Conservation (phyloP, 2,329 filamentous ascomycete species). For the Trichocomaceae sp. region DNA sequence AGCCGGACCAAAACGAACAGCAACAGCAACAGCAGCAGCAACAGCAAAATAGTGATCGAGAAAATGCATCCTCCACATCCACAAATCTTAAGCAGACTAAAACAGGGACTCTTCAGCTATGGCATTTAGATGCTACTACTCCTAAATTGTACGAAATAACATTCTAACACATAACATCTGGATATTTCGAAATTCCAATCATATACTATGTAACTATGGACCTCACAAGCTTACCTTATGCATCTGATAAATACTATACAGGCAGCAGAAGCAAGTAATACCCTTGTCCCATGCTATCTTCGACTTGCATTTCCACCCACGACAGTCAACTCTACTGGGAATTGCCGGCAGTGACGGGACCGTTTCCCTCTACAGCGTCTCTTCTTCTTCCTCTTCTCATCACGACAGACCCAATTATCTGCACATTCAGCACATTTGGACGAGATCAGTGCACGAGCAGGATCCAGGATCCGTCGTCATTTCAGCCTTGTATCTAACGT, state of each 20-base stretch:
- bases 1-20: slow-evolving; percentile 19
- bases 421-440: slow-evolving; percentile 31
- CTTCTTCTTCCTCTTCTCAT: slow-evolving; percentile 13
- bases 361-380: slow-evolving; percentile 32
- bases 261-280: slow-evolving; percentile 53
- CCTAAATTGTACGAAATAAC: slow-evolving; percentile 23
- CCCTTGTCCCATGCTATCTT: slow-evolving; percentile 67
- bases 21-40: no score
- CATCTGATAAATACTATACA: slow-evolving; percentile 23
- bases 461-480: slow-evolving; percentile 32
- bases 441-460: slow-evolving; percentile 47
- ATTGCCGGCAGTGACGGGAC: slow-evolving; percentile 67
- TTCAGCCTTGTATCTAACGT: slow-evolving; percentile 66
- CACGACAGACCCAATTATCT: background rate
- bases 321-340: slow-evolving; percentile 54
- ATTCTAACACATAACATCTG: slow-evolving; percentile 1
- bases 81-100: slow-evolving; percentile 53
- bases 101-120: slow-evolving; percentile 67
- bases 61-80: slow-evolving; percentile 3
- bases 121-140: slow-evolving; percentile 42
- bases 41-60: slow-evolving; percentile 21
- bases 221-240: background rate
- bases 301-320: slow-evolving; percentile 73
- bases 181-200: background rate
- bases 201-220: background rate